Conservation (phyloP, 2,329 filamentous ascomycete genomes). For the Podosphaera xanthii region DNA sequence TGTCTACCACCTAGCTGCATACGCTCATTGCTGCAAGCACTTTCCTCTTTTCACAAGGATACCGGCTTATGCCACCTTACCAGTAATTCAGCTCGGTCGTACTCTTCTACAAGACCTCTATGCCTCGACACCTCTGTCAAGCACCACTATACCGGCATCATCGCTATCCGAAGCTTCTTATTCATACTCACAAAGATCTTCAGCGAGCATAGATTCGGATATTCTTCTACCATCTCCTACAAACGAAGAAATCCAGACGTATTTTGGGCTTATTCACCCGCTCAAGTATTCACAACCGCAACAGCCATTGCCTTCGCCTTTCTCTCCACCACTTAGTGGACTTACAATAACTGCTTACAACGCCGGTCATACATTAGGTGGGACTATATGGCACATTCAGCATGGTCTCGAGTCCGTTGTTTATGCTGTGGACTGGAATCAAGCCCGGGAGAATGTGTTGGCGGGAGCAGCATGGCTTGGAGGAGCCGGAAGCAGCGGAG, state of each 20-base stretch:
- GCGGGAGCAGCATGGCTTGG: conserved; percentile 86
- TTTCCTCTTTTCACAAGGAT: conserved; percentile 80
- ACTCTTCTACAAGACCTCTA: conserved; percentile 85
- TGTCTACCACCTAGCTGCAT: conserved; percentile 73
- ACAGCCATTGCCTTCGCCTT: conserved; percentile 67
- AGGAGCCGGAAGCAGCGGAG: conserved; percentile 53
- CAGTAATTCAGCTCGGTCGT: conserved; percentile 79
- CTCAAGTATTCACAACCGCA: conserved; percentile 95
- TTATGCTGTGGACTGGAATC: conserved; percentile 95
- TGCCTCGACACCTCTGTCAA: conserved; percentile 65
- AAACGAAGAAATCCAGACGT: conserved; percentile 69
- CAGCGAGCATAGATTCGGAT: conserved; percentile 25
- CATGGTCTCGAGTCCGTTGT: conserved; percentile 92
- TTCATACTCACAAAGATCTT: conserved; percentile 27
- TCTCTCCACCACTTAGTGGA: conserved; percentile 71
- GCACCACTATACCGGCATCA: conserved; percentile 54
- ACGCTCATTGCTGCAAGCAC: conserved; percentile 91
- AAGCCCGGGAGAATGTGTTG: conserved; percentile 86
- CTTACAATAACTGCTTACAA: conserved; percentile 93
- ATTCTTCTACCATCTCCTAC: conserved; percentile 48
- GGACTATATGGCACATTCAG: conserved; percentile 97
- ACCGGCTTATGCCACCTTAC: conserved; percentile 81
- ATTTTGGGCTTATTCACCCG: conserved; percentile 75
- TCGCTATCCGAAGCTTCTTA: conserved; percentile 45
- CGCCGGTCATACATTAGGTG: conserved; percentile 82